Percentiles rank a stretch among this genome's conserved stretches.
phyloP scores from a whole-genome alignment of 2,329 filamentous ascomycete genomes.

The Penicillium sp. region DNA sequence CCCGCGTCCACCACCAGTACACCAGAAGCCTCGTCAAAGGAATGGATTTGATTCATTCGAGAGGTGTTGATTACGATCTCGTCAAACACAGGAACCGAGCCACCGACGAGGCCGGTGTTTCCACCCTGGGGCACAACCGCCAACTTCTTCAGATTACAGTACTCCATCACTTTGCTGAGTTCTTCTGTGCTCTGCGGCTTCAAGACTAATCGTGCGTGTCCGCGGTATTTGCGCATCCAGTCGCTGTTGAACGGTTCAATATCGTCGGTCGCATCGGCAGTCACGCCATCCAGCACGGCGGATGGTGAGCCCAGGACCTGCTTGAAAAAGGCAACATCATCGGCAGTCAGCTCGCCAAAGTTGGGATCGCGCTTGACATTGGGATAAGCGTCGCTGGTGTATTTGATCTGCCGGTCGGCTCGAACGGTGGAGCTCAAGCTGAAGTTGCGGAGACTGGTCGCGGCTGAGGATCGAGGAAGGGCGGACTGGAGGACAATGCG shows the following conservation, averaged over 20 bases:
- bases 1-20: slow-evolving; percentile 86
- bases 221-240: slow-evolving; percentile 98
- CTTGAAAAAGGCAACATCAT: slow-evolving; percentile 80
- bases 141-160: slow-evolving; percentile 89
- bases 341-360: slow-evolving; percentile 62
- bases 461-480: slow-evolving; percentile 13
- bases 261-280: slow-evolving; percentile 66
- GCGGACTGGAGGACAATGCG: slow-evolving; percentile 21
- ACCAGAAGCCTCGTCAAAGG: slow-evolving; percentile 89
- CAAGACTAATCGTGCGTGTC: slow-evolving; percentile 78
- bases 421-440: slow-evolving; percentile 22
- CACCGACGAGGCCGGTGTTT: slow-evolving; percentile 92
- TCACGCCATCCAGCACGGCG: slow-evolving; percentile 79
- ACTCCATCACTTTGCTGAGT: slow-evolving; percentile 82
- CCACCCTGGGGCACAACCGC: slow-evolving; percentile 96
- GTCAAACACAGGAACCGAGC: slow-evolving; percentile 93
- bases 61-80: slow-evolving; percentile 91
- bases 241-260: slow-evolving; percentile 90
- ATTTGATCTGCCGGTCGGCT: slow-evolving; percentile 49
- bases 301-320: slow-evolving; percentile 70
- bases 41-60: slow-evolving; percentile 85
- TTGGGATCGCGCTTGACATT: slow-evolving; percentile 70
- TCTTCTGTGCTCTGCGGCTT: slow-evolving; percentile 80
- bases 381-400: slow-evolving; percentile 77
- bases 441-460: slow-evolving; percentile 25